Evolutionary conservation across 2,329 filamentous ascomycete genomes (phyloP).

Genomic region (Myriangium duriaei): DNA sequence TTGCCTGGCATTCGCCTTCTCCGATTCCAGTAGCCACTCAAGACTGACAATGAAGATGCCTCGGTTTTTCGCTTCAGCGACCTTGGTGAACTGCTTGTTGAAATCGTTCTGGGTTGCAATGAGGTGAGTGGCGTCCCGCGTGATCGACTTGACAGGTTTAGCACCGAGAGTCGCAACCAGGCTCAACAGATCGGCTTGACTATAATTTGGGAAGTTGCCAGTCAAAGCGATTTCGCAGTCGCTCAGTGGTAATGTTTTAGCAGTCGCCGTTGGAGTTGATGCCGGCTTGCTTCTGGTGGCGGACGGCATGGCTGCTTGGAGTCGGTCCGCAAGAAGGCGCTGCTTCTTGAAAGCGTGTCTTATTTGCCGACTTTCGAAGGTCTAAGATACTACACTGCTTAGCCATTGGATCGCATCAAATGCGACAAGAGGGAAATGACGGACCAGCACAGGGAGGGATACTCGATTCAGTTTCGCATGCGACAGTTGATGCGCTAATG

Average conservation of each 20-base stretch:
- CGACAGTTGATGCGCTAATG: too few relatives aligned
- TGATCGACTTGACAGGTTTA: not conserved
- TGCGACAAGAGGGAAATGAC: too few relatives aligned
- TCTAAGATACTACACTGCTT: too few relatives aligned
- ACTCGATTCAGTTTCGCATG: too few relatives aligned
- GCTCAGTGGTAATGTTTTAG: not conserved
- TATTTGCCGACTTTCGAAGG: too few relatives aligned
- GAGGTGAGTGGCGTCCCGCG: not conserved
- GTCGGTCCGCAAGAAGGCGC: too few relatives aligned
- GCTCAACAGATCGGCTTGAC: not conserved
- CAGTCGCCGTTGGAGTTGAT: not conserved
- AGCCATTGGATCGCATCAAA: too few relatives aligned
- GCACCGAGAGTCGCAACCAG: not conserved
- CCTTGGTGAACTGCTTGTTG: not conserved
- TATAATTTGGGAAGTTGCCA: not conserved
- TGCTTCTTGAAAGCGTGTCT: too few relatives aligned
- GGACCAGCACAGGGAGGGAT: too few relatives aligned
- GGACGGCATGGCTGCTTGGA: too few relatives aligned
- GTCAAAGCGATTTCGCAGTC: not conserved
- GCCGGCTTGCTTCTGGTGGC: conserved; percentile 5
- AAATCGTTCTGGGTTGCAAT: not conserved
- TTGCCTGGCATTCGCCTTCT: not conserved
- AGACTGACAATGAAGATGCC: not conserved
- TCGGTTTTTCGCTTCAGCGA: not conserved
- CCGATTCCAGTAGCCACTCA: not conserved